Percentiles rank a stretch among this genome's conserved stretches.
These are phyloP conservation scores for Cyclotella choctawhatcheeana DNA, from an alignment of 108 stramenopile species.

Conservation along the genomic window DNA sequence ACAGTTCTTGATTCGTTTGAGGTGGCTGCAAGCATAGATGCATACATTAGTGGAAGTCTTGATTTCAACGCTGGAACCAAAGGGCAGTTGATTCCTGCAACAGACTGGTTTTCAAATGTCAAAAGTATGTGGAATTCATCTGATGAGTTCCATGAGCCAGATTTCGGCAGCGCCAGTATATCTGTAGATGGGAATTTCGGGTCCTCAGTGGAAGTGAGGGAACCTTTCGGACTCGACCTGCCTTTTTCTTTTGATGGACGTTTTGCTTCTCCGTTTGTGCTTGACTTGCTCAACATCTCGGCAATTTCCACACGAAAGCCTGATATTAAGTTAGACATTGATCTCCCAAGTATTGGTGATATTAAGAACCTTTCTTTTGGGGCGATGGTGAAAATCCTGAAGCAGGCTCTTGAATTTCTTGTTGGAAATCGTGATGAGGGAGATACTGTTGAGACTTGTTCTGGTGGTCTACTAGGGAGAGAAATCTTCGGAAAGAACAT, in stretches of 20 bases:
- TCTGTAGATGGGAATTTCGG: conserved; percentile 39
- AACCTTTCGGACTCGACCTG: not conserved
- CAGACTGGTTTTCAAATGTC: too few relatives aligned
- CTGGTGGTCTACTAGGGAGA: conserved; percentile 48
- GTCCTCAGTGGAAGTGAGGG: conserved; percentile 15
- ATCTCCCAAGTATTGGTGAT: conserved; percentile 41
- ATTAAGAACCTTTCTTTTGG: conserved; percentile 30
- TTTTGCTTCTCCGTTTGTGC: not conserved
- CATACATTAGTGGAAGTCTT: conserved; percentile 9
- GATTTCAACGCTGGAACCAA: conserved; percentile 5
- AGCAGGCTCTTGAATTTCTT: conserved; percentile 31
- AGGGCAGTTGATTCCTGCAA: not conserved
- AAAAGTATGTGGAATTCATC: too few relatives aligned
- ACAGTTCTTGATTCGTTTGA: conserved; percentile 32
- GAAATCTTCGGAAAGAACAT: too few relatives aligned
- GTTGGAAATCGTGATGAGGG: conserved; percentile 33
- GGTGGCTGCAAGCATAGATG: conserved; percentile 16
- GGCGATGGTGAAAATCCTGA: conserved; percentile 33
- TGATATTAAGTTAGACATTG: conserved; percentile 18
- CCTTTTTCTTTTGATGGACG: not conserved
- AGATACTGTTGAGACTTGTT: conserved; percentile 47
- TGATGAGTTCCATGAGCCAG: conserved; percentile 6
- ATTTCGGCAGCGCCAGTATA: conserved; percentile 22
- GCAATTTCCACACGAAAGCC: not conserved
- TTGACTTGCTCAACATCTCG: not conserved